Conservation (phyloP, 441 rosid genomes). For the Gossypium trilobum region DNA sequence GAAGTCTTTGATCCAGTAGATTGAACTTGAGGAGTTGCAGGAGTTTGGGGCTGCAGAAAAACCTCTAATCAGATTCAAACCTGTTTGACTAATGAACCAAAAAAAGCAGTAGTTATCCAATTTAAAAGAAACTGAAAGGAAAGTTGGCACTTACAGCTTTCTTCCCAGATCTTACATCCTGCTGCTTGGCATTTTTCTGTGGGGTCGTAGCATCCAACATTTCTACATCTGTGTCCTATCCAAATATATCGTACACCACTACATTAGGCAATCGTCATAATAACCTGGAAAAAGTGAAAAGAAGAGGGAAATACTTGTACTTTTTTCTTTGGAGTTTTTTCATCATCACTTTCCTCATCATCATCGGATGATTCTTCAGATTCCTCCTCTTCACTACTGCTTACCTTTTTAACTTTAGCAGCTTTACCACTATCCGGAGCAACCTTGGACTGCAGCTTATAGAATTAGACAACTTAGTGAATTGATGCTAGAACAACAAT, state of each 20-base stretch:
- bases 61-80: neutral
- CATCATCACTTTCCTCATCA: constrained; percentile 40
- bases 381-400: constrained; percentile 50
- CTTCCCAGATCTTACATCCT: constrained; percentile 27
- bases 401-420: constrained; percentile 32
- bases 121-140: neutral
- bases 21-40: constrained; percentile 37
- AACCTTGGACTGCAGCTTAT: constrained; percentile 20
- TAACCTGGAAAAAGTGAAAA: neutral
- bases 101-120: neutral
- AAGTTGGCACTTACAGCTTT: constrained; percentile 27
- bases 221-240: constrained; percentile 48
- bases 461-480: neutral
- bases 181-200: constrained; percentile 17
- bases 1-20: constrained; percentile 48
- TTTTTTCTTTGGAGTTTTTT: constrained; percentile 44
- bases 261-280: neutral
- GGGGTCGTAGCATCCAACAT: constrained; percentile 51
- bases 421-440: constrained; percentile 14
- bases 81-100: neutral
- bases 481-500: neutral
- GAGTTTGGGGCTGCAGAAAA: constrained; percentile 55
- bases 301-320: constrained; percentile 15
- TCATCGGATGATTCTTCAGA: constrained; percentile 46
- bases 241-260: neutral